These are phyloP conservation scores for Aegilops longissima DNA, from an alignment of 176 grass and related monocot species.

Conservation along the genomic window DNA sequence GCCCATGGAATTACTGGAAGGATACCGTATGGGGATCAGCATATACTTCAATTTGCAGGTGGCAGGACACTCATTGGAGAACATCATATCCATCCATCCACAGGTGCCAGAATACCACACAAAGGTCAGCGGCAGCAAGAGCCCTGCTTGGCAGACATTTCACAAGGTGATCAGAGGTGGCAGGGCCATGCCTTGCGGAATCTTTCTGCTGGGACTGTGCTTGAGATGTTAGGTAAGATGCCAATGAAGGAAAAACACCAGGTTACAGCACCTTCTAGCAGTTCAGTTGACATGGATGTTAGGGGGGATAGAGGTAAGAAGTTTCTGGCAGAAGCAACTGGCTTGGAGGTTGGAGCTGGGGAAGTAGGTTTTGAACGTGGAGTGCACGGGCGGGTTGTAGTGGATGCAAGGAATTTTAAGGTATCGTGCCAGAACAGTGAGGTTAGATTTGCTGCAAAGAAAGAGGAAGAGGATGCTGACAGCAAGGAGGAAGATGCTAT, in stretches of 20 bases:
- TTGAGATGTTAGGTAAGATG: conserved; percentile 18
- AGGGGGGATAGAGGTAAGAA: conserved; percentile 28
- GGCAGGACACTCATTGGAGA: conserved; percentile 15
- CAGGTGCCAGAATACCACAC: neutral
- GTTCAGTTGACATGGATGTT: conserved; percentile 8
- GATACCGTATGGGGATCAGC: conserved; percentile 24
- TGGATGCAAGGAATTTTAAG: conserved; percentile 16
- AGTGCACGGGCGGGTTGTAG: neutral
- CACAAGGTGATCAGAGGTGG: conserved; percentile 27
- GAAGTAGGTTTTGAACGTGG: neutral
- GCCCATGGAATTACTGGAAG: neutral
- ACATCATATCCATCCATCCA: neutral
- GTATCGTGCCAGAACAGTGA: conserved; percentile 28
- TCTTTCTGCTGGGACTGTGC: conserved; percentile 7
- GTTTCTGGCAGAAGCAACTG: neutral
- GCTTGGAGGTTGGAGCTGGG: conserved; percentile 1
- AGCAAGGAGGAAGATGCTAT: conserved; percentile 31
- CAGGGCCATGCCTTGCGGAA: neutral
- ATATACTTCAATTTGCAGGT: conserved; percentile 9
- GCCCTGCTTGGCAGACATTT: neutral
- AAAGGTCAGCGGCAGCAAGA: conserved; percentile 4
- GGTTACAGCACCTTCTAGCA: conserved; percentile 1
- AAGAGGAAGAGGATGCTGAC: conserved; percentile 11
- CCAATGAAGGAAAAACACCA: conserved; percentile 15
- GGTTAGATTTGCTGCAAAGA: conserved; percentile 23